Conservation (phyloP, 805 yeast species). For the Limtongozyma cylindracea region DNA sequence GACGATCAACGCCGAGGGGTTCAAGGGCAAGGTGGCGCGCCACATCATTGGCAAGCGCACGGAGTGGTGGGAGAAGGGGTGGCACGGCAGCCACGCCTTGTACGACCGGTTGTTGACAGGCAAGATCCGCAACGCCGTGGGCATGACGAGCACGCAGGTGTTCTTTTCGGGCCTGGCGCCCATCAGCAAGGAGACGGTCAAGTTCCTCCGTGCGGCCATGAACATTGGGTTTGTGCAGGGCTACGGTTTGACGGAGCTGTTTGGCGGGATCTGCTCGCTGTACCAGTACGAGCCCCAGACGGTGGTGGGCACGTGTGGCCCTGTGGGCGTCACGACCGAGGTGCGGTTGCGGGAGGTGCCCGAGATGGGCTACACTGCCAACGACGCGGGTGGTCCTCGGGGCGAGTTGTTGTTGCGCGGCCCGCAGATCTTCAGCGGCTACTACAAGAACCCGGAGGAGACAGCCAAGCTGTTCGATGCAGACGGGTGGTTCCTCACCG, state of each 20-base stretch:
- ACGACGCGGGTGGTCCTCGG: slow-evolving; percentile 5
- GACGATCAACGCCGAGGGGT: slow-evolving; percentile 8
- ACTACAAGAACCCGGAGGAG: slow-evolving; percentile 29
- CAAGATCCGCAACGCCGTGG: slow-evolving; percentile 6
- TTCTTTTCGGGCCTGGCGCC: slow-evolving; percentile 39
- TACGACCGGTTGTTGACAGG: slow-evolving; percentile 2
- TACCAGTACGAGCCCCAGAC: slow-evolving; percentile 15
- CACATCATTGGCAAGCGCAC: slow-evolving; percentile 3
- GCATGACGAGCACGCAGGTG: slow-evolving; percentile 8
- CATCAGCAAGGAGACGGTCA: slow-evolving; percentile 30
- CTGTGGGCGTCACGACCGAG: slow-evolving; percentile 26
- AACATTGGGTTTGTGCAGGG: slow-evolving; percentile 38
- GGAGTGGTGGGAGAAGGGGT: slow-evolving; percentile 3
- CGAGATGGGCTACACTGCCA: slow-evolving; percentile 20
- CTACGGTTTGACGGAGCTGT: slow-evolving; percentile 48
- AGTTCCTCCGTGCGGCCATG: slow-evolving; percentile 35
- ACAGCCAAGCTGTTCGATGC: slow-evolving; percentile 24
- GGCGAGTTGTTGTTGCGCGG: slow-evolving; percentile 23
- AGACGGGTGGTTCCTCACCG: slow-evolving; percentile 36
- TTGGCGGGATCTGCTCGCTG: slow-evolving; percentile 23
- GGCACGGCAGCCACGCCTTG: too few relatives aligned
- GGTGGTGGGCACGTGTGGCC: slow-evolving; percentile 44
- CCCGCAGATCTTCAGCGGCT: slow-evolving; percentile 29
- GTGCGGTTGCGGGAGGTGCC: slow-evolving; percentile 35
- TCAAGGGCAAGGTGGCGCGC: too few relatives aligned